Conservation (phyloP, 2,329 filamentous ascomycete genomes). For the Pleoardoris graminearum region DNA sequence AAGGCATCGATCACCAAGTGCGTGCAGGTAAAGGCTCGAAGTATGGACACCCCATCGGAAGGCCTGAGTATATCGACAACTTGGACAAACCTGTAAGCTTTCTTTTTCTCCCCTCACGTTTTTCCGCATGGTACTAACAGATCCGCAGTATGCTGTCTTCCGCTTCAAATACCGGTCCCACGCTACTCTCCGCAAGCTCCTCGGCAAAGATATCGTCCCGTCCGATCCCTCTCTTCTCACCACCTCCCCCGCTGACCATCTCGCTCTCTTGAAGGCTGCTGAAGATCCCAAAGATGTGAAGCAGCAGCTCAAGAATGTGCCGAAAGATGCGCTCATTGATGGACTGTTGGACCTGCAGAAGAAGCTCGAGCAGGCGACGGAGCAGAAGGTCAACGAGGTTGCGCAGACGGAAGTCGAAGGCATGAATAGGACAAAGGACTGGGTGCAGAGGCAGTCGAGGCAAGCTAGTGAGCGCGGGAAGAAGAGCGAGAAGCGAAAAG, state of each 20-base stretch:
- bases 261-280: background rate
- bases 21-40: conserved; percentile 39
- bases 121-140: background rate
- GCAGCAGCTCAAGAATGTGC: conserved; percentile 26
- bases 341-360: conserved; percentile 21
- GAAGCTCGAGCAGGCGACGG: conserved; percentile 24
- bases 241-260: background rate
- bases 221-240: background rate
- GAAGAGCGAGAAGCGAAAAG: background rate
- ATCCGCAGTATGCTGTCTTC: conserved; percentile 51
- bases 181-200: conserved; percentile 38
- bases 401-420: conserved; percentile 12
- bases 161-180: conserved; percentile 52
- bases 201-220: conserved; percentile 18
- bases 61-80: conserved; percentile 49
- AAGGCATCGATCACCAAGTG: conserved; percentile 37
- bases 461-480: conserved; percentile 11
- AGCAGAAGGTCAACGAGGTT: background rate
- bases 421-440: conserved; percentile 21
- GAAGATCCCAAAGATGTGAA: conserved; percentile 13
- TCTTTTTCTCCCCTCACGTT: background rate
- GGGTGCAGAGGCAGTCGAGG: conserved; percentile 23
- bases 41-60: conserved; percentile 44
- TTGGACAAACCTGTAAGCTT: conserved; percentile 28
- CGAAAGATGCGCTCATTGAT: conserved; percentile 26